phyloP scores from a whole-genome alignment of 495 filamentous ascomycete genomes.

The Aspergillus nanangensis region DNA sequence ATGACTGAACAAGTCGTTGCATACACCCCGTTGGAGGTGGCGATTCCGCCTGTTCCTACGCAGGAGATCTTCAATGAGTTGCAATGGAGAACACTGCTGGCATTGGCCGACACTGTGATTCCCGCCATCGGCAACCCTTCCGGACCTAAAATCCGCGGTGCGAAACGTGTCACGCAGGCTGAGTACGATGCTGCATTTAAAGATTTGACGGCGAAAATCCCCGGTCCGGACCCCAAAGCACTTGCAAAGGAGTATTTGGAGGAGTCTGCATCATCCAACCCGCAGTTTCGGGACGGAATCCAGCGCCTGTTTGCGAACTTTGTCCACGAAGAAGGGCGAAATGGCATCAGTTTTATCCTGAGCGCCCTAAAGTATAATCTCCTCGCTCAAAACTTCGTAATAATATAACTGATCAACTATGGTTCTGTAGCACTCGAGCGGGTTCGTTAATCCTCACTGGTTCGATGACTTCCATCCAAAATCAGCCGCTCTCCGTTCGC shows the following conservation, averaged over 20 bases:
- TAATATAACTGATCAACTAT: conserved; percentile 7
- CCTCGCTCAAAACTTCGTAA: neutral
- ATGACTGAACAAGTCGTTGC: conserved; percentile 23
- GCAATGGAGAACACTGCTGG: conserved; percentile 54
- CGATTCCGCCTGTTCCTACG: conserved; percentile 35
- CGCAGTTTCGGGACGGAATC: conserved; percentile 39
- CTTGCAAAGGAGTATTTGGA: conserved; percentile 40
- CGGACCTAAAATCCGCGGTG: conserved; percentile 16
- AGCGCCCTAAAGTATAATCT: conserved; percentile 47
- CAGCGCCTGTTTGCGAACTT: conserved; percentile 39
- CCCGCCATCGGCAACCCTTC: conserved; percentile 41
- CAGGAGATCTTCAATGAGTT: conserved; percentile 37
- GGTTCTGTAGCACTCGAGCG: conserved; percentile 59
- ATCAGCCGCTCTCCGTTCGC: conserved; percentile 57
- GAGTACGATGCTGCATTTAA: conserved; percentile 30
- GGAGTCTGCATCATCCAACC: conserved; percentile 46
- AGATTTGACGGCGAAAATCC: conserved; percentile 23
- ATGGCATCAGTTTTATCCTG: conserved; percentile 47
- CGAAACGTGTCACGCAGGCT: conserved; percentile 31
- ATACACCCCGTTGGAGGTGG: conserved; percentile 38
- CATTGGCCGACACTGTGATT: conserved; percentile 51
- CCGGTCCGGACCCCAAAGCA: conserved; percentile 23
- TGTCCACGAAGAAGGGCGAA: conserved; percentile 43
- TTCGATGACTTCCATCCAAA: conserved; percentile 54
- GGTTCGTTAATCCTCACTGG: conserved; percentile 67